These are phyloP conservation scores for Fusarium sacchari DNA, from an alignment of 2,329 filamentous ascomycete genomes.

Conservation along the genomic window DNA sequence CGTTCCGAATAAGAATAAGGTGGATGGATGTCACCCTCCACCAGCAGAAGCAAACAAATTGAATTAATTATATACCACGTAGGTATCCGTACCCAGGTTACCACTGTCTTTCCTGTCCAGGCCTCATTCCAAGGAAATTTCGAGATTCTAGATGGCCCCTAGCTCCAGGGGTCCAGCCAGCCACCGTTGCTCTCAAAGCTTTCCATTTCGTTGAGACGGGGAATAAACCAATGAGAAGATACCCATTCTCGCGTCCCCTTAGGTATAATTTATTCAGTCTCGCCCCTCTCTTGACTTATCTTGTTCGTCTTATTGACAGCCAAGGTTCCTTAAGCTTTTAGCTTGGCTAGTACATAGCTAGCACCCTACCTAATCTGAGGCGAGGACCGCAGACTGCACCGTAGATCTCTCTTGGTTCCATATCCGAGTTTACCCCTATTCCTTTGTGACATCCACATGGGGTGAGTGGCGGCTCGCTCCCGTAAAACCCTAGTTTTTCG, in stretches of 20 bases:
- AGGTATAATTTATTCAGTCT: background rate
- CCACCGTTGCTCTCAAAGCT: constrained; percentile 31
- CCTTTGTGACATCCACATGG: background rate
- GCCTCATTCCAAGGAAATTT: constrained; percentile 25
- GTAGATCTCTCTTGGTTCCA: constrained; percentile 28
- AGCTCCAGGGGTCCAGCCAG: constrained; percentile 32
- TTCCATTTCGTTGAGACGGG: constrained; percentile 32
- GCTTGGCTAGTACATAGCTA: constrained; percentile 5
- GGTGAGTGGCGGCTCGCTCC: constrained; percentile 32
- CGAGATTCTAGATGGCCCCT: constrained; percentile 21
- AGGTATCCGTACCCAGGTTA: background rate
- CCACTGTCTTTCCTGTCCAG: background rate
- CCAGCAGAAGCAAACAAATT: constrained; percentile 1
- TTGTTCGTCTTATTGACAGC: constrained; percentile 19
- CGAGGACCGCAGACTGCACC: constrained; percentile 13
- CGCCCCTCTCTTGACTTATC: constrained; percentile 25
- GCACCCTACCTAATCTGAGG: constrained; percentile 28
- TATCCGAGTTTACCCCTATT: constrained; percentile 28
- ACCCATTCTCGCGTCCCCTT: constrained; percentile 8
- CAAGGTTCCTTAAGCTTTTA: constrained; percentile 30
- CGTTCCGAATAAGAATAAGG: constrained; percentile 27
- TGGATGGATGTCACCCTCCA: constrained; percentile 28
- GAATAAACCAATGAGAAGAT: background rate
- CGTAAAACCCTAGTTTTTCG: constrained; percentile 31
- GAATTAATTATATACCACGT: background rate